These are phyloP conservation scores for Rosa rugosa DNA, from an alignment of 306 rosid species.

Conservation along the genomic window DNA sequence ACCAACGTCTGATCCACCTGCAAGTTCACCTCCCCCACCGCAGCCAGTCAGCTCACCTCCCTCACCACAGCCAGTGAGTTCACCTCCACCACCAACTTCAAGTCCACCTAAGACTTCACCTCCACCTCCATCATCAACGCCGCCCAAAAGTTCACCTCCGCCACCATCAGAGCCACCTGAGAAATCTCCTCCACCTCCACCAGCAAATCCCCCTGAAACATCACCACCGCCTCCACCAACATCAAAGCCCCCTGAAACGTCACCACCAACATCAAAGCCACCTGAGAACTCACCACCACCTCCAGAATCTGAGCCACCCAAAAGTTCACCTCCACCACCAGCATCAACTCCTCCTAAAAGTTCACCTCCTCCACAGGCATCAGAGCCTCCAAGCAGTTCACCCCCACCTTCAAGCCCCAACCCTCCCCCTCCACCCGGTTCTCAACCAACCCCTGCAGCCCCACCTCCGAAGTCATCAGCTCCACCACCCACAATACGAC, in stretches of 20 bases:
- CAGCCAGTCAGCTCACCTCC: slow-evolving; percentile 29
- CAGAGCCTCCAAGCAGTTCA: slow-evolving; percentile 30
- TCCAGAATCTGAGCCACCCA: not conserved
- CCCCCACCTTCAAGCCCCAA: slow-evolving; percentile 41
- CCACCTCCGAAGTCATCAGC: slow-evolving; percentile 36
- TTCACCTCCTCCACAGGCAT: slow-evolving; percentile 33
- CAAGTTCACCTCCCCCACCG: slow-evolving; percentile 5
- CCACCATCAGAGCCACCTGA: slow-evolving; percentile 28
- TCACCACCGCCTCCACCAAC: slow-evolving; percentile 26
- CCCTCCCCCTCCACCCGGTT: slow-evolving; percentile 35
- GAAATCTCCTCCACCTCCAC: slow-evolving; percentile 36
- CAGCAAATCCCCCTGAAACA: slow-evolving; percentile 19
- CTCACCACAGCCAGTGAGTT: slow-evolving; percentile 10
- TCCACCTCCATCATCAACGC: slow-evolving; percentile 31
- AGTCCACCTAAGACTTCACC: slow-evolving; percentile 26
- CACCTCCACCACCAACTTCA: slow-evolving; percentile 29
- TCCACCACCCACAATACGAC: slow-evolving; percentile 32
- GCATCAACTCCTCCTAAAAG: slow-evolving; percentile 13
- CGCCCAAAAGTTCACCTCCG: slow-evolving; percentile 29
- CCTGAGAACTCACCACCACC: slow-evolving; percentile 41
- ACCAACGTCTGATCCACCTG: slow-evolving; percentile 18
- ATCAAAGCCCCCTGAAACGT: slow-evolving; percentile 32
- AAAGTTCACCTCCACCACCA: slow-evolving; percentile 2
- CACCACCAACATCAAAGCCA: slow-evolving; percentile 33
- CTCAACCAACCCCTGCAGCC: slow-evolving; percentile 36